Percentiles rank a stretch among this genome's conserved stretches.
phyloP scores from a whole-genome alignment of 2,329 filamentous ascomycete species.

The Coniella lustricola region DNA sequence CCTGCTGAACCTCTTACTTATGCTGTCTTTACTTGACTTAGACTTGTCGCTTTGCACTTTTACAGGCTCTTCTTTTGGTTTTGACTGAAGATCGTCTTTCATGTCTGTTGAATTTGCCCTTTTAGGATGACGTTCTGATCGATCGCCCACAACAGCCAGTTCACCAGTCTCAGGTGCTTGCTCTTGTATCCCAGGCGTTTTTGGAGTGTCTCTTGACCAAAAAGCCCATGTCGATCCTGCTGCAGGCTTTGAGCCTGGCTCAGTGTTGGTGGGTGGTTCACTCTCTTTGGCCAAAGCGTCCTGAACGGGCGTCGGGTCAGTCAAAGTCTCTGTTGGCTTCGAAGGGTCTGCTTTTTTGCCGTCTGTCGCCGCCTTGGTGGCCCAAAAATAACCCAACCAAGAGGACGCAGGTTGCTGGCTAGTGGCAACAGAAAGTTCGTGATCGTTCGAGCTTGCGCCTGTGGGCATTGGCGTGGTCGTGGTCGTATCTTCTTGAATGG shows the following conservation, averaged over 20 bases:
- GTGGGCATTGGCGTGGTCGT: neutral
- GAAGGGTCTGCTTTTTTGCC: constrained; percentile 7
- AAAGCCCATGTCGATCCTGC: constrained; percentile 71
- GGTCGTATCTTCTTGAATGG: neutral
- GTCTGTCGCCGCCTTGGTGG: constrained; percentile 10
- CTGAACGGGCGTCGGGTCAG: constrained; percentile 22
- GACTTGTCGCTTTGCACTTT: constrained; percentile 29
- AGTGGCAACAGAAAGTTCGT: constrained; percentile 14
- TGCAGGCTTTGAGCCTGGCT: constrained; percentile 33
- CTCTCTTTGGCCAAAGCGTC: constrained; percentile 39
- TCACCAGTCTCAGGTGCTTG: constrained; percentile 36
- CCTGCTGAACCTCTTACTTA: constrained; percentile 34
- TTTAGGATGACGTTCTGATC: constrained; percentile 48
- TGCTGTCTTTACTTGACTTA: constrained; percentile 21
- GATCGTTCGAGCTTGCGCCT: neutral
- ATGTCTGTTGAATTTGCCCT: constrained; percentile 39
- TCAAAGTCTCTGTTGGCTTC: constrained; percentile 12
- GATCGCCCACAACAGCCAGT: constrained; percentile 51
- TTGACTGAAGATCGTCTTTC: constrained; percentile 17
- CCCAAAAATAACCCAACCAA: constrained; percentile 28
- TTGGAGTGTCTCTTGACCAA: constrained; percentile 58
- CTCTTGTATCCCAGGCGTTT: constrained; percentile 25
- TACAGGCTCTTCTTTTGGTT: constrained; percentile 20
- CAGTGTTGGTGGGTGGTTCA: constrained; percentile 26
- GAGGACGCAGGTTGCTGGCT: constrained; percentile 3